These are phyloP conservation scores for Aspergillus nomiae DNA, from an alignment of 2,329 filamentous ascomycete genomes.

Conservation along the genomic window DNA sequence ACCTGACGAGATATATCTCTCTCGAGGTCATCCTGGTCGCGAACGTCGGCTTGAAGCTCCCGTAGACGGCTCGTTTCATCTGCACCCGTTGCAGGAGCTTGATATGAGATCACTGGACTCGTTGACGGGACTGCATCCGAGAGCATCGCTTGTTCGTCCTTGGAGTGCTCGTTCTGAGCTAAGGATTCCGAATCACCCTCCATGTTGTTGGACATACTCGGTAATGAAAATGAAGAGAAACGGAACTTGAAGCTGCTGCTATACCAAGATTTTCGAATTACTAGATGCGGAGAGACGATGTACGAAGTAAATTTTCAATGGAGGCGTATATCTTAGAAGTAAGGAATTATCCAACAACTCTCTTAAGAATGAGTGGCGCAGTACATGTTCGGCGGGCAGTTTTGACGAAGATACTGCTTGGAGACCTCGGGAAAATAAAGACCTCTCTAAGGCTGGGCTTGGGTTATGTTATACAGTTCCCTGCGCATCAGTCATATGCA, in stretches of 20 bases:
- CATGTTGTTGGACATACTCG: neutral
- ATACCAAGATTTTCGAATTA: neutral
- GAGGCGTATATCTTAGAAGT: neutral
- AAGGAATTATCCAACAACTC: neutral
- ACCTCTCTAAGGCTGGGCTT: neutral
- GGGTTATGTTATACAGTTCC: neutral
- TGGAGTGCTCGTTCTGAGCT: neutral
- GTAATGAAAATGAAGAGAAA: neutral
- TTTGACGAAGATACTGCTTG: neutral
- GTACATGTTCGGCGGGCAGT: neutral
- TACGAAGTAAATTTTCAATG: neutral
- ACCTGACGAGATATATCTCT: slow-evolving; percentile 73
- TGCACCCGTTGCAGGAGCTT: slow-evolving; percentile 10
- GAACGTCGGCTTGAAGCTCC: slow-evolving; percentile 67
- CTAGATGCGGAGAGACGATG: neutral
- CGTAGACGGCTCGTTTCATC: slow-evolving; percentile 64
- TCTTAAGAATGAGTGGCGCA: neutral
- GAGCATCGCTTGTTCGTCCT: neutral
- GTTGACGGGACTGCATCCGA: neutral
- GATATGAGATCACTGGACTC: neutral
- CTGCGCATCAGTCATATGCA: neutral
- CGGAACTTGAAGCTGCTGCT: neutral
- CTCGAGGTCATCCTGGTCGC: slow-evolving; percentile 88
- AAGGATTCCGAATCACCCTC: neutral
- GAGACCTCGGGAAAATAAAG: neutral